Conservation (phyloP, 2,329 filamentous ascomycete species). For the Rhexocercosporidium sp. region DNA sequence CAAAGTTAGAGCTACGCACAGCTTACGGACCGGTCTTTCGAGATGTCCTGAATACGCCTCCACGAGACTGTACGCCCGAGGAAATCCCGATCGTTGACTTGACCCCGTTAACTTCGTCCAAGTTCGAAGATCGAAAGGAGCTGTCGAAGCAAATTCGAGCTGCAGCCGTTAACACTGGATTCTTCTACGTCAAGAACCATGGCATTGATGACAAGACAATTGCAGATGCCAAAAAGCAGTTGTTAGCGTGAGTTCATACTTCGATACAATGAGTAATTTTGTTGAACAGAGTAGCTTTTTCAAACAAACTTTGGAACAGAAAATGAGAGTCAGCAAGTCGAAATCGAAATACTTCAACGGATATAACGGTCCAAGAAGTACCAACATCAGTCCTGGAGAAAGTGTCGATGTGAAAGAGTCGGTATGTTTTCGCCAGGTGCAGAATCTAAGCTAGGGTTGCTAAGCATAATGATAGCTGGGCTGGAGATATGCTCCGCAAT, state of each 20-base stretch:
- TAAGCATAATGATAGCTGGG: constrained; percentile 34
- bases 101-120: constrained; percentile 43
- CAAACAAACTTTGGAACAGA: constrained; percentile 50
- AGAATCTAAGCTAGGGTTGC: constrained; percentile 40
- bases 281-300: constrained; percentile 50
- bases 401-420: constrained; percentile 57
- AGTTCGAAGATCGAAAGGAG: constrained; percentile 44
- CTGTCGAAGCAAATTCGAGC: constrained; percentile 47
- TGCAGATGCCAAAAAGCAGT: constrained; percentile 38
- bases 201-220: constrained; percentile 45
- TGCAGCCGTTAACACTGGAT: constrained; percentile 51
- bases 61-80: constrained; percentile 46
- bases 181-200: constrained; percentile 55
- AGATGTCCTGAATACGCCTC: constrained; percentile 48
- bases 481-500: constrained; percentile 57
- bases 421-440: constrained; percentile 10
- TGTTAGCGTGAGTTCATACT: constrained; percentile 32
- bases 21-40: constrained; percentile 51
- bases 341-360: constrained; percentile 53
- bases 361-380: constrained; percentile 47
- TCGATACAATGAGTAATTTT: neutral
- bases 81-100: constrained; percentile 56
- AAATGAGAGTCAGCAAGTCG: constrained; percentile 45
- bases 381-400: constrained; percentile 56
- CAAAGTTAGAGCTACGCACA: constrained; percentile 51